Evolutionary conservation across 2,329 filamentous ascomycete species (phyloP), one percentile per base, ranked within the genome.

Genomic region (Cryphonectria radicalis): DNA sequence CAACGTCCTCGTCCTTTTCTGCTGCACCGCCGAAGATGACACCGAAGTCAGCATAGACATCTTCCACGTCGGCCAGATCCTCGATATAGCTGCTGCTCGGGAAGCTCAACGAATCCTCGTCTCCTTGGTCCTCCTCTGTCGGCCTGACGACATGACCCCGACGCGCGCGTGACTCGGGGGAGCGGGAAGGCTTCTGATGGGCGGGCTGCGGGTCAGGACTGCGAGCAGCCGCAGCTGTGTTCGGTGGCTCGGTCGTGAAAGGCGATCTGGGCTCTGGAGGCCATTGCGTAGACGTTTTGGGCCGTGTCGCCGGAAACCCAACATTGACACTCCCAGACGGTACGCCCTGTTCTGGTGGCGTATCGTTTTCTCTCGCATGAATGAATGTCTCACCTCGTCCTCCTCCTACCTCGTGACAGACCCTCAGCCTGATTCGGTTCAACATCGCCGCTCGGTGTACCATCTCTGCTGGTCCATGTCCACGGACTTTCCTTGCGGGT

Each of bases 391-490:
- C 79, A 11, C 79, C 79, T 43, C 75, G 72, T 63, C 77, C 76
- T 11, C 77, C 76, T 11, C 75, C 77, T 0, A 80, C 80, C 25
- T 81, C 80, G n/a, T 79, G 77, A 1, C 81, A 80, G 35, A 88
- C 80, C 4, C 84, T 81, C 70, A 83, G 81, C 25, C 88, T 82
- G 11, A 90, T 82, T 13, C 87, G 80, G 76, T 93, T 93, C 78
- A 92, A 83, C 70, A 92, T 88, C 7, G 90, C 91, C 28, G 88
- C 89, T 66, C 91, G 89, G 35, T 90, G 84, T 19, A 93, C 81
- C 37, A 89, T 81, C 55, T 85, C 84, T 68, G 79, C 74, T 2
- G 75, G 74, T 53, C 67, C 73, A 13, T 76, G 74, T 70, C 72
- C 74, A 50, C 53, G 50, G 35, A 46, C 5, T 57, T 43, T 72